phyloP scores from a whole-genome alignment of 495 filamentous ascomycete species.

The Melanomma pulvis-pyrius region DNA sequence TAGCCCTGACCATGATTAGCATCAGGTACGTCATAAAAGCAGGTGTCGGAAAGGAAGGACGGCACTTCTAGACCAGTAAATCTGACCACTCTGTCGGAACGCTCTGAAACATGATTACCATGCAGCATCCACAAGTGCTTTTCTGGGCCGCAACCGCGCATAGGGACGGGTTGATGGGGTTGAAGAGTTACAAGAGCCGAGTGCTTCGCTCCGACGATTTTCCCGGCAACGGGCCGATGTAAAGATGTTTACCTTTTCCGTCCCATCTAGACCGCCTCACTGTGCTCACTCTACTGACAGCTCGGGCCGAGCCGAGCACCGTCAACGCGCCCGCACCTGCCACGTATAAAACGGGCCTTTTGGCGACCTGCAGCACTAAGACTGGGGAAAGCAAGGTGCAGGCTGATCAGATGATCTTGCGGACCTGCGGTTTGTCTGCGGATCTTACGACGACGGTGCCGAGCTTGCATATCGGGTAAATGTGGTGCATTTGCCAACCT shows the following conservation, averaged over 20 bases:
- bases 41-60: no score
- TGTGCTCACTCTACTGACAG: constrained; percentile 2
- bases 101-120: background rate
- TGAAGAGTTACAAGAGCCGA: background rate
- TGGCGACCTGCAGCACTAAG: background rate
- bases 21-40: background rate
- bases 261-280: background rate
- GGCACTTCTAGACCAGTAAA: background rate
- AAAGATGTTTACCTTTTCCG: background rate
- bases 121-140: background rate
- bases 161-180: background rate
- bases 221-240: background rate
- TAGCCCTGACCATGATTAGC: background rate
- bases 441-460: no score
- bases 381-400: background rate
- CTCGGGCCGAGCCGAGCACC: constrained; percentile 17
- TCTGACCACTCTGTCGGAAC: background rate
- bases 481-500: no score
- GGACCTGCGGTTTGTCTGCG: background rate
- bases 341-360: background rate
- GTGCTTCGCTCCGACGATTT: background rate
- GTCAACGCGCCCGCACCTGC: background rate
- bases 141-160: background rate
- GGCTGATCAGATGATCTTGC: background rate
- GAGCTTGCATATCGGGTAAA: background rate